Conservation (phyloP, 768 basidiomycete species). For the Crassisporium funariophilum region DNA sequence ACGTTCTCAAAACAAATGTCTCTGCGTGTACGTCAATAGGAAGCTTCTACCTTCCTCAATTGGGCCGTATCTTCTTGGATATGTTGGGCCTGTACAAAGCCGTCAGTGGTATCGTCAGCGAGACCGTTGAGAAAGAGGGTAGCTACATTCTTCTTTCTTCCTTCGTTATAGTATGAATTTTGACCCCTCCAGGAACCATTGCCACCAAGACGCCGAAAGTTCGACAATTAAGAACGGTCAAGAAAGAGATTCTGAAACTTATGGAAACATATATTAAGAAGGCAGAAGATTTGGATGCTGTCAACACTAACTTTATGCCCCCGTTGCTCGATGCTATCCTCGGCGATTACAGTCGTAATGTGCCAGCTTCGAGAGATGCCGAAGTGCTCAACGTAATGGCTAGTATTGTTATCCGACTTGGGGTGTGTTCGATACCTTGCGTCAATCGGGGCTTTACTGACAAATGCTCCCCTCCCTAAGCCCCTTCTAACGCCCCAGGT, state of each 20-base stretch:
- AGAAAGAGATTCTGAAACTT: constrained; percentile 96
- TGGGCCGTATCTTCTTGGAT: constrained; percentile 93
- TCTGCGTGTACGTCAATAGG: constrained; percentile 97
- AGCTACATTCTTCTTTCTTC: constrained; percentile 12
- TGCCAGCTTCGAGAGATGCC: constrained; percentile 90
- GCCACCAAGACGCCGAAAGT: constrained; percentile 98
- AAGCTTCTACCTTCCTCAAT: constrained; percentile 95
- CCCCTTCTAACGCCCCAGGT: constrained; percentile 89
- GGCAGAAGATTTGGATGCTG: constrained; percentile 93
- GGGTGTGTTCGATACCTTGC: constrained; percentile 55
- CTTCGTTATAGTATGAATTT: constrained; percentile 3
- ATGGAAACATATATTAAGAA: constrained; percentile 98
- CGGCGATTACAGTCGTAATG: constrained; percentile 96
- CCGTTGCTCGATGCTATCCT: constrained; percentile 94
- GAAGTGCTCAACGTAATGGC: constrained; percentile 98
- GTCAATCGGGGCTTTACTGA: constrained; percentile 6
- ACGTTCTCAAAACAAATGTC: constrained; percentile 98
- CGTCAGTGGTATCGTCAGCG: constrained; percentile 94
- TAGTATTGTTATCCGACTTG: constrained; percentile 86
- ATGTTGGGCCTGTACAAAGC: constrained; percentile 99
- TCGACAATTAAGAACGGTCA: constrained; percentile 91
- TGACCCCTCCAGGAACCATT: constrained; percentile 61
- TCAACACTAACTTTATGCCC: constrained; percentile 91
- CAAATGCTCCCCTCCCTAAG: constrained; percentile 40
- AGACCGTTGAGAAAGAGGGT: constrained; percentile 88